Evolutionary conservation across 176 grass and related monocot genomes (phyloP), one percentile per base, ranked within the genome.

Genomic region (Triticum dicoccoides): DNA sequence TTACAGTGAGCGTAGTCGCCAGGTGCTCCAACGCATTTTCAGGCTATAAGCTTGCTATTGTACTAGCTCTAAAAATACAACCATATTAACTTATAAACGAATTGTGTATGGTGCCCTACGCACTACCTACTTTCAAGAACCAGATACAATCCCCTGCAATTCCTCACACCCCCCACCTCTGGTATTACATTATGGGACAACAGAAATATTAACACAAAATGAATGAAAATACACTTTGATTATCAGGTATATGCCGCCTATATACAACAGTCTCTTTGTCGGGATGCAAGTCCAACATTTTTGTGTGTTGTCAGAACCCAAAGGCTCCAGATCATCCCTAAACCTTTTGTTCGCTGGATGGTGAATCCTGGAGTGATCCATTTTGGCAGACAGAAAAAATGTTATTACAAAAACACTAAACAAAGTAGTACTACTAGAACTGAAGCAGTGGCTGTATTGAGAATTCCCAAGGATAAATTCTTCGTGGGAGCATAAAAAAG

Each of bases 171-270:
- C 42, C 4, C 61, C 59, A 45, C 34, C 33, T 80, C 62, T 66
- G 27, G 39, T 80, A 84, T 77, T 87, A 84, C 77, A 90, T 81
- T 35, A 87, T 81, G 47, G 34, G 62, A 76, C 49, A 67, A 83
- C 68, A 39, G 25, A 67, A 78, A 85, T 88, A 90, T 88, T 83
- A 76, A 88, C 86, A 88, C 72, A 88, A 80, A 88, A 88, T 71
- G 83, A 83, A 93, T 84, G 39, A 65, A 65, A 83, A 63, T 88
- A 83, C 85, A 89, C 59, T 61, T 65, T 61, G 17, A 81, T 47
- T 67, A 85, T 81, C 39, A 72, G 3, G 85, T 93, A 73, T 93
- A 82, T 58, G 66, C 89, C 88, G 23, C 89, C 88, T 90, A 90
- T 90, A 69, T 91, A 88, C 83, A 90, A 77, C 8, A 9, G 73